A percentile compares a stretch with the other conserved stretches of the same genome.
Evolutionary conservation across 305 asterid species (phyloP).

Genomic region (Solanum aculeatissimum): DNA sequence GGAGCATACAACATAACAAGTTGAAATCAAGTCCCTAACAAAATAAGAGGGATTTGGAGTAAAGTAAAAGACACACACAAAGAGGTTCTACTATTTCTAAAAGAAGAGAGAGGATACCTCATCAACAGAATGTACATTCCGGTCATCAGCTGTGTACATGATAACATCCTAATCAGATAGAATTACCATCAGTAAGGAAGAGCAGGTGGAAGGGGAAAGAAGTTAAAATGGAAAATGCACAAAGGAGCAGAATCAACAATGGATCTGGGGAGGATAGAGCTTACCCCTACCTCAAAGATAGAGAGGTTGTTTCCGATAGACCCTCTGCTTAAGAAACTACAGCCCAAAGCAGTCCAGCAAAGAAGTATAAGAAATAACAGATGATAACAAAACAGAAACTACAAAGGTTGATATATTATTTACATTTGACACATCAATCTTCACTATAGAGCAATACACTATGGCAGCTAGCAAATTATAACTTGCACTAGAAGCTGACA

Average conservation of each 20-base stretch:
- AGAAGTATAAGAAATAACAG: not conserved
- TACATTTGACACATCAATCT: not conserved
- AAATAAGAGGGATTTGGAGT: not conserved
- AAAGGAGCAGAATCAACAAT: not conserved
- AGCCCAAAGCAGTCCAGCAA: not conserved
- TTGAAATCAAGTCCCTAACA: not conserved
- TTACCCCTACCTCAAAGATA: not conserved
- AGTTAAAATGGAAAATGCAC: not conserved
- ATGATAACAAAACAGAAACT: not conserved
- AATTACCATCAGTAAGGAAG: conserved; percentile 2
- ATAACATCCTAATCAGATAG: conserved; percentile 54
- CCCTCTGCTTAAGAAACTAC: not conserved
- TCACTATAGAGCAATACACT: not conserved
- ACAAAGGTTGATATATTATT: not conserved
- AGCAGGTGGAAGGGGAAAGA: not conserved
- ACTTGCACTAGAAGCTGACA: not conserved
- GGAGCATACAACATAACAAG: not conserved
- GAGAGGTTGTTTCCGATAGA: not conserved
- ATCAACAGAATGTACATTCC: conserved; percentile 69
- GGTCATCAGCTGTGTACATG: conserved; percentile 74
- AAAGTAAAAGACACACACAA: not conserved
- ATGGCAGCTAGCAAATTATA: not conserved
- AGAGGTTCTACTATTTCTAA: not conserved
- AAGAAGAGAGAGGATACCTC: conserved; percentile 37
- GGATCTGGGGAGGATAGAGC: too few relatives aligned